phyloP scores from a whole-genome alignment of 2,329 filamentous ascomycete species.

The Colletotrichum higginsianum region DNA sequence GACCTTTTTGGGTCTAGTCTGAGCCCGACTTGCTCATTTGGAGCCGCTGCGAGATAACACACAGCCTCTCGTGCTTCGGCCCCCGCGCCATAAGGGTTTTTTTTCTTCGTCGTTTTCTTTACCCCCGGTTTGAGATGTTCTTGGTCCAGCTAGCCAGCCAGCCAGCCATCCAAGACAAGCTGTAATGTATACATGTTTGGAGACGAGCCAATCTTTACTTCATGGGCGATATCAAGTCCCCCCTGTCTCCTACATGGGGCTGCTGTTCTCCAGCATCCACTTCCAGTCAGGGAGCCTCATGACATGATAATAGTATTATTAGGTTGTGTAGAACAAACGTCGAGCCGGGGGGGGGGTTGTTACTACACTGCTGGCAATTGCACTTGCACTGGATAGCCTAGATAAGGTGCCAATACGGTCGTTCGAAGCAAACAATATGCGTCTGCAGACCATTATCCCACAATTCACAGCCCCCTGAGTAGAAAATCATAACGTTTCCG shows the following conservation, averaged over 20 bases:
- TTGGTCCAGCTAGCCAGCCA: too few relatives aligned
- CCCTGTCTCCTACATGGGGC: not conserved
- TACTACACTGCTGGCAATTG: not conserved
- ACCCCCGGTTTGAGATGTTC: not conserved
- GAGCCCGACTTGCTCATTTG: not conserved
- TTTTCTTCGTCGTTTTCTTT: too few relatives aligned
- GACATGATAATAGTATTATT: too few relatives aligned
- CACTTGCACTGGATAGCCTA: not conserved
- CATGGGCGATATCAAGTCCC: not conserved
- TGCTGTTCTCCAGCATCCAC: not conserved
- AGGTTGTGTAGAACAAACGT: too few relatives aligned
- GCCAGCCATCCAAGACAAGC: too few relatives aligned
- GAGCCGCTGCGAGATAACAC: constrained; percentile 2
- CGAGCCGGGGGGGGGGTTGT: too few relatives aligned
- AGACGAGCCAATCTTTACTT: not conserved
- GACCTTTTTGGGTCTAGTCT: constrained; percentile 11
- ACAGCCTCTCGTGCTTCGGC: constrained; percentile 11
- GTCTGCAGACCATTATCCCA: not conserved
- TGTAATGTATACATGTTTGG: not conserved
- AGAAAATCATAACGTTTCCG: not conserved
- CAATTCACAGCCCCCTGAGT: not conserved
- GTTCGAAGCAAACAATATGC: not conserved
- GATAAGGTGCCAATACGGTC: not conserved
- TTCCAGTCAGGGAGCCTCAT: constrained; percentile 1
- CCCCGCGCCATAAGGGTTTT: not conserved